Percentiles rank a stretch among this genome's conserved stretches.
Conservation (phyloP, 345 rosid genomes). For the Aurinia saxatilis region DNA sequence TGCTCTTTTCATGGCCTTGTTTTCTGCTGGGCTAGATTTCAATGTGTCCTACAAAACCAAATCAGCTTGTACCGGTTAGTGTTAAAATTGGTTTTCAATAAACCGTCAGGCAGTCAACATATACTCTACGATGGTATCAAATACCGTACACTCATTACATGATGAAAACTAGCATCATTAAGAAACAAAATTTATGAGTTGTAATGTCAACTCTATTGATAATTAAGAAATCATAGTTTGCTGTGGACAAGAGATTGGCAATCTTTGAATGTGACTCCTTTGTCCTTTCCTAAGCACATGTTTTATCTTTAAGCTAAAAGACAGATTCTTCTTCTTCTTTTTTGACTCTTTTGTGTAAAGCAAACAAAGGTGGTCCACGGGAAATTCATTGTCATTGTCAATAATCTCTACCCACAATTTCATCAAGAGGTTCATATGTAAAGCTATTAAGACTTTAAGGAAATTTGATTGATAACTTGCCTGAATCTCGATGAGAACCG, state of each 20-base stretch:
- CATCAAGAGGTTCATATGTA: constrained; percentile 19
- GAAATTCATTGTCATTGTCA: constrained; percentile 21
- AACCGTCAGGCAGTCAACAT: not conserved
- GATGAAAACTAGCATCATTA: not conserved
- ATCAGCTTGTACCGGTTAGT: not conserved
- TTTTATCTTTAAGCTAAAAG: constrained; percentile 22
- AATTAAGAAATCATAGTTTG: constrained; percentile 8
- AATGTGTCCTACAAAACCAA: constrained; percentile 47
- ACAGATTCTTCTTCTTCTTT: constrained; percentile 28
- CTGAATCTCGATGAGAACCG: constrained; percentile 82
- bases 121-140: not conserved
- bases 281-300: constrained; percentile 25
- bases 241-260: constrained; percentile 21
- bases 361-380: constrained; percentile 19
- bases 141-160: no score
- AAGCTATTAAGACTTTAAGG: not conserved
- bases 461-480: constrained; percentile 31
- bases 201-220: constrained; percentile 8
- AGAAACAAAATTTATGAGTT: not conserved
- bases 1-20: constrained; percentile 68
- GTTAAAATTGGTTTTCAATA: no score
- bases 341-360: constrained; percentile 24
- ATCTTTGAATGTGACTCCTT: constrained; percentile 23
- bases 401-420: constrained; percentile 21
- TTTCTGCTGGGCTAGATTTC: constrained; percentile 66